Evolutionary conservation across 495 filamentous ascomycete species (phyloP).

Genomic region (Evansstolkia leycettana): DNA sequence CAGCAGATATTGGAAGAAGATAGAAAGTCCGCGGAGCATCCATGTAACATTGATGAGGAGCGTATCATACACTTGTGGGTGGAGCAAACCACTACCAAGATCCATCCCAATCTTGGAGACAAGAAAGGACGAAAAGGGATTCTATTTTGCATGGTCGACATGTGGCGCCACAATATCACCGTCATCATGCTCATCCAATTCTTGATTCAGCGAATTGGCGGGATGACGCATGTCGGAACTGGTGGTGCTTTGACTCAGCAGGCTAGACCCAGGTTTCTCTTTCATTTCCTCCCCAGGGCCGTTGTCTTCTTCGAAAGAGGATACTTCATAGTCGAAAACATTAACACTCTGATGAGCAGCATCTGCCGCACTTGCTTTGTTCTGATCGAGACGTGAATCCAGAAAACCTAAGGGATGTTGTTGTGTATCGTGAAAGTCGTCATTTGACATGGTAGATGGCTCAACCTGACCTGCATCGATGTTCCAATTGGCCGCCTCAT

Average conservation of each 20-base stretch:
- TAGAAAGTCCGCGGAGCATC: too few relatives aligned
- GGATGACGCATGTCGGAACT: constrained; percentile 3
- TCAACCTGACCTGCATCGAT: neutral
- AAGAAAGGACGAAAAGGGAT: too few relatives aligned
- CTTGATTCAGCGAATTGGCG: neutral
- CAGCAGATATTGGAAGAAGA: too few relatives aligned
- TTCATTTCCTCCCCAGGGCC: constrained; percentile 26
- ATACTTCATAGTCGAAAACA: constrained; percentile 32
- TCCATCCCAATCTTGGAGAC: too few relatives aligned
- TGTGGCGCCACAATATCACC: constrained; percentile 6
- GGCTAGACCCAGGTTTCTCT: constrained; percentile 15
- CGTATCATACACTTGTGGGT: too few relatives aligned
- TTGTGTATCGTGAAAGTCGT: neutral
- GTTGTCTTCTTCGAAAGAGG: constrained; percentile 19
- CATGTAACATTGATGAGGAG: too few relatives aligned
- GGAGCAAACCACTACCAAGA: too few relatives aligned
- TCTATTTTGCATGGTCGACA: constrained; percentile 5
- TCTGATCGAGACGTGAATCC: neutral
- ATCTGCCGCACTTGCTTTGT: neutral
- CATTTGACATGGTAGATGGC: neutral
- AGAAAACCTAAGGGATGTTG: neutral
- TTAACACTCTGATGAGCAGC: constrained; percentile 16
- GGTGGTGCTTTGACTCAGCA: constrained; percentile 11
- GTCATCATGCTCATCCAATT: constrained; percentile 6
- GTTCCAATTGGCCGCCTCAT: neutral